Evolutionary conservation across 371 early-diverging fungal genomes (phyloP).

Genomic region (Rhizopus microsporus): DNA sequence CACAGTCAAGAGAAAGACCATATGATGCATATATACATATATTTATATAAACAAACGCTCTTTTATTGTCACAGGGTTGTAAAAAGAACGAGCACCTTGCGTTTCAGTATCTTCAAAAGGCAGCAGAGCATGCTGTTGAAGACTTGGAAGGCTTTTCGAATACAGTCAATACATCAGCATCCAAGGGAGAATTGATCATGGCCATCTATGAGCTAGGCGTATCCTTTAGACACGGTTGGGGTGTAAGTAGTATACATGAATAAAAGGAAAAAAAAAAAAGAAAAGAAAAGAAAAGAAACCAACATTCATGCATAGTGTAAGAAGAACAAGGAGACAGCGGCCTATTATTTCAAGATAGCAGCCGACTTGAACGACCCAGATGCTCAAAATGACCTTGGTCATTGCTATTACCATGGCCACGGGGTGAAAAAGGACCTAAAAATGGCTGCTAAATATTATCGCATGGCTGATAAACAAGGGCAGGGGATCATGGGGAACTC

Average conservation of each 20-base stretch:
- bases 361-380: constrained; percentile 84
- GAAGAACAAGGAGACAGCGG: constrained; percentile 82
- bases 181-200: constrained; percentile 70
- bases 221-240: constrained; percentile 90
- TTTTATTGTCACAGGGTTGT: constrained; percentile 53
- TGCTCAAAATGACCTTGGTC: constrained; percentile 80
- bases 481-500: constrained; percentile 81
- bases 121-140: constrained; percentile 74
- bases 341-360: constrained; percentile 88
- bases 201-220: constrained; percentile 87
- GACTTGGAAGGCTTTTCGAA: constrained; percentile 31
- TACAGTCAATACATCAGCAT: constrained; percentile 30
- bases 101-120: constrained; percentile 73
- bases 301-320: constrained; percentile 25
- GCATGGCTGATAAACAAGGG: constrained; percentile 82
- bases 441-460: constrained; percentile 81
- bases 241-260: constrained; percentile 48
- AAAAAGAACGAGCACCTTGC: constrained; percentile 64
- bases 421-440: constrained; percentile 80
- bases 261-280: no score
- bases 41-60: neutral
- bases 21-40: neutral
- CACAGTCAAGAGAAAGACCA: no score
- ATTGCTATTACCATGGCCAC: constrained; percentile 75
- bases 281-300: no score